Evolutionary conservation across 306 rosid species (phyloP).

Genomic region (Vigna mungo): DNA sequence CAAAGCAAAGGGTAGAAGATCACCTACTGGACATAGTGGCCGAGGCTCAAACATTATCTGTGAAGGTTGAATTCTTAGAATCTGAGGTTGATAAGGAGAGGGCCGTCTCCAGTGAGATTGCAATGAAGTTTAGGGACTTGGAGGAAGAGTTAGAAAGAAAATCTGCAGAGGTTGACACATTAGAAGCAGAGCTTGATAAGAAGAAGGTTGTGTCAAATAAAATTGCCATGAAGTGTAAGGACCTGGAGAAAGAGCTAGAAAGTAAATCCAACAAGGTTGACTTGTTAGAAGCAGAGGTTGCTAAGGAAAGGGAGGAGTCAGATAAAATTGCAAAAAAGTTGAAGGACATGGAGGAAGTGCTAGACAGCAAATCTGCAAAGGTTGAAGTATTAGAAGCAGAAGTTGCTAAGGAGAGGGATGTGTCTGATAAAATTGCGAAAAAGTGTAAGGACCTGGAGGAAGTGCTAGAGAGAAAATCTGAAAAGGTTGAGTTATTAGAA

Average conservation of each 20-base stretch:
- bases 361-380: constrained; percentile 61
- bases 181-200: constrained; percentile 64
- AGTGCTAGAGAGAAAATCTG: constrained; percentile 62
- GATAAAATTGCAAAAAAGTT: constrained; percentile 29
- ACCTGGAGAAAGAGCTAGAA: constrained; percentile 62
- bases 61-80: constrained; percentile 62
- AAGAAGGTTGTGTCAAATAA: constrained; percentile 62
- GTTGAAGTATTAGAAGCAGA: constrained; percentile 63
- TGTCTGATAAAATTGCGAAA: constrained; percentile 55
- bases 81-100: constrained; percentile 66
- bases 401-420: constrained; percentile 63
- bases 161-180: constrained; percentile 55
- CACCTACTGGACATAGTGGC: constrained; percentile 70
- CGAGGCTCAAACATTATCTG: constrained; percentile 64
- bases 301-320: constrained; percentile 52
- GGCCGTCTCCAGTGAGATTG: constrained; percentile 58
- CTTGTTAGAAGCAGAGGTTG: constrained; percentile 62
- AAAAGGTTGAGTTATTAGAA: constrained; percentile 61
- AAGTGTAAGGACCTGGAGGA: constrained; percentile 67
- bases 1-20: constrained; percentile 66
- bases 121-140: constrained; percentile 53
- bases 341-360: constrained; percentile 50
- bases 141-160: constrained; percentile 63
- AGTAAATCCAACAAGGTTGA: constrained; percentile 43
- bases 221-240: constrained; percentile 54